Evolutionary conservation across 305 asterid species (phyloP).

Genomic region (Petunia hybrid): DNA sequence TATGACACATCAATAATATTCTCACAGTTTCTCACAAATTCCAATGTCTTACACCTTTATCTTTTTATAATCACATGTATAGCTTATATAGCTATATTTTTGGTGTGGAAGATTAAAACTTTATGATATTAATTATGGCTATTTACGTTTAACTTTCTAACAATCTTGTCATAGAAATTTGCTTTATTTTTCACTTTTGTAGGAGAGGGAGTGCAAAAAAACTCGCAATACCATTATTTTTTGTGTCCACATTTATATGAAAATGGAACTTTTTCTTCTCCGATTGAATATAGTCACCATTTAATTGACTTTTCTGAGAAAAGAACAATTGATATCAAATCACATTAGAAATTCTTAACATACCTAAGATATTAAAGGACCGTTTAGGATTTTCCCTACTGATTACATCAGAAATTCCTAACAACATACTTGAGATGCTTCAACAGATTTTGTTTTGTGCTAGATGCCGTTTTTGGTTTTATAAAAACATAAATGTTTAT

Average conservation of each 20-base stretch:
- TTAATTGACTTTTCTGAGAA: background rate
- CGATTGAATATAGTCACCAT: background rate
- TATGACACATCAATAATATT: too few species aligned
- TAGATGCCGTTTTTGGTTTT: background rate
- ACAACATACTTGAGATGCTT: constrained; percentile 1
- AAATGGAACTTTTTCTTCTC: constrained; percentile 4
- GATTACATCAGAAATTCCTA: constrained; percentile 3
- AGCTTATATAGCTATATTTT: background rate
- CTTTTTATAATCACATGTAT: constrained; percentile 3
- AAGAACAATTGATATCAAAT: background rate
- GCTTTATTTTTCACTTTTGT: background rate
- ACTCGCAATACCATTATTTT: background rate
- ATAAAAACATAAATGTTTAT: too few species aligned
- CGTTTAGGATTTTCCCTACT: background rate
- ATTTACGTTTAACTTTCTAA: background rate
- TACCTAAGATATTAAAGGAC: background rate
- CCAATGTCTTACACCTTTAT: background rate
- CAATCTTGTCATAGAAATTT: background rate
- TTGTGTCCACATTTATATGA: background rate
- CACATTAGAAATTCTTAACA: too few species aligned
- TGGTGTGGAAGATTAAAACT: background rate
- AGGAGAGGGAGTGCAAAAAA: background rate
- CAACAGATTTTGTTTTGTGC: background rate
- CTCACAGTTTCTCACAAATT: background rate
- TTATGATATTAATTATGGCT: background rate